Evolutionary conservation across 2,329 filamentous ascomycete genomes (phyloP).

Genomic region (Cladosporium austrohemisphaericum): DNA sequence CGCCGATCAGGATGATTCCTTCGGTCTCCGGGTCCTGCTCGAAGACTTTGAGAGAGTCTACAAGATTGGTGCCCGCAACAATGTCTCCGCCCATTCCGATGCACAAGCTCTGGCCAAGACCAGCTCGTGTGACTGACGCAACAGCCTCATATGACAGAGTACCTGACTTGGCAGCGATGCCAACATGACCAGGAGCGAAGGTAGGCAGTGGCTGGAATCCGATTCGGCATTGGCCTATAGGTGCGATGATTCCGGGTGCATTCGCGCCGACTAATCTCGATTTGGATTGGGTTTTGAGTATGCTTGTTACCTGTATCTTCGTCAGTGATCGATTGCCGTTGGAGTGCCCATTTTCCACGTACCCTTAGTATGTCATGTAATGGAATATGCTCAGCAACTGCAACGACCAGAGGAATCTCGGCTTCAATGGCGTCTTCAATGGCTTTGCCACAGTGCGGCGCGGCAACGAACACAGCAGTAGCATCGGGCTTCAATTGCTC

Average conservation of each 20-base stretch:
- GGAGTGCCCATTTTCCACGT: conserved; percentile 31
- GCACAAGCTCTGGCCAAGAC: conserved; percentile 71
- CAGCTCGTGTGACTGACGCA: conserved; percentile 67
- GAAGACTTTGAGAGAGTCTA: conserved; percentile 66
- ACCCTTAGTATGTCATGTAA: conserved; percentile 73
- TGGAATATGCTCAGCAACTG: conserved; percentile 76
- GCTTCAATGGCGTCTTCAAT: conserved; percentile 79
- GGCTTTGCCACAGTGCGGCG: conserved; percentile 66
- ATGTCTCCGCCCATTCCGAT: conserved; percentile 76
- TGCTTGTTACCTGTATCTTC: conserved; percentile 57
- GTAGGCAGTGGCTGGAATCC: conserved; percentile 75
- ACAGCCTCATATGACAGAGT: conserved; percentile 79
- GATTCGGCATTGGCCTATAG: conserved; percentile 64
- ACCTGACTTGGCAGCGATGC: conserved; percentile 75
- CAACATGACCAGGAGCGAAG: conserved; percentile 65
- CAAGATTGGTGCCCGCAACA: conserved; percentile 68
- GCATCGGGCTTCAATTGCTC: conserved; percentile 69
- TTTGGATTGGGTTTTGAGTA: conserved; percentile 66
- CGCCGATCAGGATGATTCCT: conserved; percentile 68
- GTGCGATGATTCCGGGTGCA: conserved; percentile 74
- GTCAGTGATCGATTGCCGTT: conserved; percentile 11
- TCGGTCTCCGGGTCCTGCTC: conserved; percentile 64
- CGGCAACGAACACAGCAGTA: conserved; percentile 75
- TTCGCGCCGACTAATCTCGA: conserved; percentile 77
- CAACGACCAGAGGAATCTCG: conserved; percentile 72